phyloP scores from a whole-genome alignment of 2,329 filamentous ascomycete species.

The Ascochyta fabae region DNA sequence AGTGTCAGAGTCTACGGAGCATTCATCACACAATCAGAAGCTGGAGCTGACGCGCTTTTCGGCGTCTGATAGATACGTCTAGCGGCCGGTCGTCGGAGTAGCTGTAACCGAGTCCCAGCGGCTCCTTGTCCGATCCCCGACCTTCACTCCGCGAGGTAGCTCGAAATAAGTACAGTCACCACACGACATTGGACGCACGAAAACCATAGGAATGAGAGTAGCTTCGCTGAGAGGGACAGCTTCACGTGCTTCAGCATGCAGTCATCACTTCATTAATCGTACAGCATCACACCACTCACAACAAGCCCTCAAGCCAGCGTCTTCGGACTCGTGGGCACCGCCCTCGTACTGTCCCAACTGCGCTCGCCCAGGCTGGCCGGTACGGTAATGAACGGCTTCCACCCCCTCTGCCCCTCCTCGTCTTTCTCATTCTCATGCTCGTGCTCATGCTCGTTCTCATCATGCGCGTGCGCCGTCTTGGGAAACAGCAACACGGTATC shows the following conservation, averaged over 20 bases:
- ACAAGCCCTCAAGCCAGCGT: conserved; percentile 1
- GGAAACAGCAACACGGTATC: conserved; percentile 30
- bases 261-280: conserved; percentile 1
- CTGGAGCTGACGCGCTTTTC: conserved; percentile 5
- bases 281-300: not conserved
- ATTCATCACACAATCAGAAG: not conserved
- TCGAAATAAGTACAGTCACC: conserved; percentile 3
- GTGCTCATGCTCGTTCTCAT: too few species aligned
- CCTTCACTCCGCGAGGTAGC: conserved; percentile 2
- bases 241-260: not conserved
- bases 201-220: not conserved
- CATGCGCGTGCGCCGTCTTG: not conserved
- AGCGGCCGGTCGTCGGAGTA: not conserved
- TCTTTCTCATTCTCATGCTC: conserved; percentile 10
- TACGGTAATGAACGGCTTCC: conserved; percentile 46
- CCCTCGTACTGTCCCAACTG: conserved; percentile 27
- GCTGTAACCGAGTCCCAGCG: not conserved
- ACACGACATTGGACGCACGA: too few species aligned
- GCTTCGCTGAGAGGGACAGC: not conserved
- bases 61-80: conserved; percentile 3
- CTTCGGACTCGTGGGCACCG: conserved; percentile 20
- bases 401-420: conserved; percentile 24
- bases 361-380: conserved; percentile 37
- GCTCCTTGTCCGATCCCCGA: conserved; percentile 8
- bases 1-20: not conserved